Evolutionary conservation across 2,329 filamentous ascomycete species (phyloP), one percentile per base, ranked within the genome.

Genomic region (Pseudogymnoascus destructans): DNA sequence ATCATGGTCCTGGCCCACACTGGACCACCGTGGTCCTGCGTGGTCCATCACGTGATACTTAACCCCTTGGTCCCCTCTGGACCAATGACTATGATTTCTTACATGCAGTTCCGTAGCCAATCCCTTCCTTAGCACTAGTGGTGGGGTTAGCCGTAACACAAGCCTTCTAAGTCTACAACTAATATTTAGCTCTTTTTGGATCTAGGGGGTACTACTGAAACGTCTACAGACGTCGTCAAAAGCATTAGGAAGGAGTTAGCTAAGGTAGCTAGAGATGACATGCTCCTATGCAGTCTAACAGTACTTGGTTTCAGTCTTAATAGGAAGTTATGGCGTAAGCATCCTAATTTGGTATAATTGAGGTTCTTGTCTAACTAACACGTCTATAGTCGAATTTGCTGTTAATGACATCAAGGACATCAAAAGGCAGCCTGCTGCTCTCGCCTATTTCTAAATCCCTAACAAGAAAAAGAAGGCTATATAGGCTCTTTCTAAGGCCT

Each of bases 251-350:
- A 60, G n/a, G 40, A 63, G 19, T 59, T 38, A 30, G 42, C 42
- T 1, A 17, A 64, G 55, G 49, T 64, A 49, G 57, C 36, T 54
- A 57, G 64, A 33, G 61, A 66, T 55, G 42, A 64, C 57, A 59
- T 65, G 46, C 58, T 65, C 55, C 61, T 66, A n/a, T 66, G 57
- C 60, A 40, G 63, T 54, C 62, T 60, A 11, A 66, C 64, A 7
- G 57, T 65, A 46, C 57, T 58, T 42, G 58, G 62, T n/a, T 64
- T 63, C 35, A 62, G 61, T 58, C 57, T 66, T 59, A 59, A 40
- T 17, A 55, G 60, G 56, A 66, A 66, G 60, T 59, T 57, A 33
- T 66, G 60, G 63, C 55, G 62, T 66, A 46, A 61, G 59, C n/a
- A 52, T 27, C 19, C 10, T 11, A 5, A 4, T 17, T 52, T 11